Base-by-base conservation (phyloP, 768 basidiomycete genomes). In the Termitomyces sp. region DNA sequence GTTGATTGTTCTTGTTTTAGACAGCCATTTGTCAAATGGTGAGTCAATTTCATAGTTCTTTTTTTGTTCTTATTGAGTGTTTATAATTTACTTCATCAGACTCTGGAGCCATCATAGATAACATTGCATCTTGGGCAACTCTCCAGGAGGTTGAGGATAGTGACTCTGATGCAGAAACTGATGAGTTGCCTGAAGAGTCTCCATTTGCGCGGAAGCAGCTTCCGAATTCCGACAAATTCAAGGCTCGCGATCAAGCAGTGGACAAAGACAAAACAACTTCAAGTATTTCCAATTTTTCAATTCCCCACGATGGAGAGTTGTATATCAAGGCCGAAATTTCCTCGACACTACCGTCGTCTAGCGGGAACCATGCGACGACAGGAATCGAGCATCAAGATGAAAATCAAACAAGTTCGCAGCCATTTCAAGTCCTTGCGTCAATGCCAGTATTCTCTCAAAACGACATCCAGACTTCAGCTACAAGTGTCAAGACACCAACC, bases 121-220 rank as follows among this genome's bases (percentile, higher is more conserved):
- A n/a, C 22, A 36, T 48, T 28, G 12, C 48, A 15, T 39, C 46
- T 39, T 52, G 58, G 58, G 15, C n/a, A 51, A 54, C 52, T 20
- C 40, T 54, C 13, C 59, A 24, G n/a, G 48, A 58, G 39, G 49
- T 33, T 15, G 39, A 32, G 16, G 38, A 40, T 1, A 58, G 28
- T 16, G 58, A 51, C 36, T 50, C 58, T 52, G 49, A 35, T 15
- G 2, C 7, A 40, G 58, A 58, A 32, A 51, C 35, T 35, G 58
- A 58, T 35, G 38, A 58, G 50, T 32, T 58, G 28, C 13, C 8
- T 11, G 50, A 51, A 35, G 58, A 58, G 45, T 32, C 28, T 24
- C 33, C 28, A 7, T 16, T 18, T 33, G 8, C 7, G 9, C 28
- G 16, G 28, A 32, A 20, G 39, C 38, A 28, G 28, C 3, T 32